These are phyloP conservation scores for Pseudomonodictys pantanalensis DNA, from an alignment of 495 filamentous ascomycete genomes.

Conservation along the genomic window DNA sequence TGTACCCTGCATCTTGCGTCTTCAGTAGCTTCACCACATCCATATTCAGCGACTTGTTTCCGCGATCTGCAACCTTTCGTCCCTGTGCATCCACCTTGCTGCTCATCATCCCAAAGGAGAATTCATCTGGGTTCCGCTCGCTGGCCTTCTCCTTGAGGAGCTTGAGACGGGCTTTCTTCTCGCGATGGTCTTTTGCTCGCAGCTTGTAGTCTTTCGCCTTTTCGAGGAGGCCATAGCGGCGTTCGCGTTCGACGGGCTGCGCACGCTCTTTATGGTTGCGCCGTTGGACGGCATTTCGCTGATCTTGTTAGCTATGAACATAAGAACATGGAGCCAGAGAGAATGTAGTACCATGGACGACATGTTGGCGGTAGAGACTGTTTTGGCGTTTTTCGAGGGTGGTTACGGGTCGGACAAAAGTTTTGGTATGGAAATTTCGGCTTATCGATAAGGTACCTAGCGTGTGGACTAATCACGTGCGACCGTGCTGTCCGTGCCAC, in stretches of 20 bases:
- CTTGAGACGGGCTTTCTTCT: conserved; percentile 76
- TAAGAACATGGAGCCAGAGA: too few relatives aligned
- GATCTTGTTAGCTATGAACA: too few relatives aligned
- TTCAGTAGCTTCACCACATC: conserved; percentile 85
- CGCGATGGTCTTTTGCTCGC: conserved; percentile 82
- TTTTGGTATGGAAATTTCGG: too few relatives aligned
- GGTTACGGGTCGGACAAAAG: too few relatives aligned
- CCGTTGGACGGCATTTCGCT: conserved; percentile 73
- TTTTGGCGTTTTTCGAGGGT: too few relatives aligned
- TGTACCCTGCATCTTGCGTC: conserved; percentile 91
- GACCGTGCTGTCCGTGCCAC: too few relatives aligned
- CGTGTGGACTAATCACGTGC: too few relatives aligned
- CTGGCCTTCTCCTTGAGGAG: conserved; percentile 75
- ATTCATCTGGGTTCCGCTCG: conserved; percentile 93
- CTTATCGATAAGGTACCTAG: too few relatives aligned
- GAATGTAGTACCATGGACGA: too few relatives aligned
- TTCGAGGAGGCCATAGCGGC: conserved; percentile 83
- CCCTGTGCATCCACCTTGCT: conserved; percentile 62
- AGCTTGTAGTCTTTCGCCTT: conserved; percentile 94
- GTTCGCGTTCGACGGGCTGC: conserved; percentile 75
- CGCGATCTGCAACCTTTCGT: conserved; percentile 54
- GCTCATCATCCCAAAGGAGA: conserved; percentile 87
- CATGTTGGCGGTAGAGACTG: too few relatives aligned
- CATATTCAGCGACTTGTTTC: conserved; percentile 51
- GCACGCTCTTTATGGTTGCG: conserved; percentile 83